Evolutionary conservation across 2,329 filamentous ascomycete species (phyloP).

Genomic region (Amylocarpus encephaloides): DNA sequence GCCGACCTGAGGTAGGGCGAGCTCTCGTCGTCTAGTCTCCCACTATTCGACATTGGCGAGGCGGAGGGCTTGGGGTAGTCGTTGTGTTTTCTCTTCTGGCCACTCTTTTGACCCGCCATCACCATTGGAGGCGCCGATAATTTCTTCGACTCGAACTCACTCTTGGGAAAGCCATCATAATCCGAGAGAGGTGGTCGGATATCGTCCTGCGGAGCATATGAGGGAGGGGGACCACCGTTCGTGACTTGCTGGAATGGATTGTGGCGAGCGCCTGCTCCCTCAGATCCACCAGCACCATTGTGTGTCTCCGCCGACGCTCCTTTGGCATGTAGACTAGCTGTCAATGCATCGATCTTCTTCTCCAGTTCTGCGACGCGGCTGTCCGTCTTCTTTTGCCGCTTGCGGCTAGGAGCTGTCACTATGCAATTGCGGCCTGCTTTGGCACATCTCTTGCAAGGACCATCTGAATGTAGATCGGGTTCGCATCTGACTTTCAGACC

Average conservation of each 20-base stretch:
- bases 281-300: slow-evolving; percentile 8
- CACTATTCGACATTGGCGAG: slow-evolving; percentile 2
- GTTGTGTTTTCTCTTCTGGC: slow-evolving; percentile 28
- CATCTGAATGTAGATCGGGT: slow-evolving; percentile 29
- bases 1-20: background rate
- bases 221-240: slow-evolving; percentile 25
- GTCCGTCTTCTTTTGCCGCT: slow-evolving; percentile 40
- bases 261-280: slow-evolving; percentile 2
- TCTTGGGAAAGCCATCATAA: slow-evolving; percentile 25
- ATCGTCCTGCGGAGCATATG: slow-evolving; percentile 20
- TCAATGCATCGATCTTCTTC: slow-evolving; percentile 37
- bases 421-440: slow-evolving; percentile 36
- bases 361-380: slow-evolving; percentile 40
- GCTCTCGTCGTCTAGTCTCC: slow-evolving; percentile 1
- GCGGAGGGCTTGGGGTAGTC: slow-evolving; percentile 19
- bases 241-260: slow-evolving; percentile 31
- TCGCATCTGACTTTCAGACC: slow-evolving; percentile 39
- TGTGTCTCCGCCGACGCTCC: slow-evolving; percentile 4
- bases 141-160: slow-evolving; percentile 22
- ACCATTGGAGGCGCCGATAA: slow-evolving; percentile 29
- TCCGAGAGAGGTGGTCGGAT: slow-evolving; percentile 16
- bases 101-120: slow-evolving; percentile 24
- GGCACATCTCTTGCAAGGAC: slow-evolving; percentile 36
- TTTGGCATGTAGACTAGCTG: slow-evolving; percentile 32
- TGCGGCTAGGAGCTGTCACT: slow-evolving; percentile 36